These are phyloP conservation scores for Fusarium algeriense DNA, from an alignment of 2,329 filamentous ascomycete species.

Conservation along the genomic window DNA sequence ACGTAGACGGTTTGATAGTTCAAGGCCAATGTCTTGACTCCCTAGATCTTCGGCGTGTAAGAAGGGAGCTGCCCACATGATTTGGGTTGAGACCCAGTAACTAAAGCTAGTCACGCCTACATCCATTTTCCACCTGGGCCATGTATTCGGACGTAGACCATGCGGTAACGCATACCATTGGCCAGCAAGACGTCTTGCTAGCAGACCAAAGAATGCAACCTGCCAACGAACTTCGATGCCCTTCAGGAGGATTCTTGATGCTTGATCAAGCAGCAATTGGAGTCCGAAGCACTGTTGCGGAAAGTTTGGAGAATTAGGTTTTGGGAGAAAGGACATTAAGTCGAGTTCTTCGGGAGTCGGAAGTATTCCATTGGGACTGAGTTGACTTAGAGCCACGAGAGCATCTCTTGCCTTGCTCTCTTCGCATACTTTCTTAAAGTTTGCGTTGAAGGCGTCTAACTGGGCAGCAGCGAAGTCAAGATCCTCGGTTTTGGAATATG, in stretches of 20 bases:
- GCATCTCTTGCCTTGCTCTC: background rate
- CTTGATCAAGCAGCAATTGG: background rate
- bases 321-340: background rate
- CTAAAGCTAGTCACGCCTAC: background rate
- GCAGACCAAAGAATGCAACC: background rate
- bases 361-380: background rate
- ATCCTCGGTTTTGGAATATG: background rate
- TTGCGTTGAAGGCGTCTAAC: background rate
- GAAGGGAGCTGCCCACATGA: constrained; percentile 18
- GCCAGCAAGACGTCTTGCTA: background rate
- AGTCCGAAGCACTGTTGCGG: constrained; percentile 10
- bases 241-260: background rate
- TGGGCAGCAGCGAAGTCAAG: background rate
- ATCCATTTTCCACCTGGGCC: background rate
- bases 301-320: background rate
- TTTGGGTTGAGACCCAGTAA: constrained; percentile 8
- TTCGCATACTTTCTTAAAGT: background rate
- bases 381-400: background rate
- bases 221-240: constrained; percentile 9
- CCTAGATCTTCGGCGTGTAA: constrained; percentile 9
- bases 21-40: background rate
- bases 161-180: constrained; percentile 4
- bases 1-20: background rate
- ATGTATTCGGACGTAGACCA: background rate
- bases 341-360: background rate